phyloP scores from a whole-genome alignment of 1,284 basidiomycete species.

The Fistulina hepatica region DNA sequence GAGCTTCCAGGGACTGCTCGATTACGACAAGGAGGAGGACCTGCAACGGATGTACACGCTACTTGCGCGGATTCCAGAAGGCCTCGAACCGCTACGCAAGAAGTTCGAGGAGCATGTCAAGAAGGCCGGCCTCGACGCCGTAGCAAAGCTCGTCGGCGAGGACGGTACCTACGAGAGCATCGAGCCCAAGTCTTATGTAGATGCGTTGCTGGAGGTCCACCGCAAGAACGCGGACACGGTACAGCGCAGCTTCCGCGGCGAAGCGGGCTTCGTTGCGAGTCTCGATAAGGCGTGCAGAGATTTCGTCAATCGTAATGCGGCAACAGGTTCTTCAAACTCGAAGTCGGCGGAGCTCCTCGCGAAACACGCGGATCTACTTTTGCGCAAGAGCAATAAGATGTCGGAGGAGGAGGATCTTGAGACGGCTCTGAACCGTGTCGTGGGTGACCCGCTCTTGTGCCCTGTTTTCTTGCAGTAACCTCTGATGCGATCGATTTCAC shows the following conservation, averaged over 20 bases:
- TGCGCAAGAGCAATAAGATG: conserved; percentile 95
- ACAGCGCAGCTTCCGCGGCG: conserved; percentile 83
- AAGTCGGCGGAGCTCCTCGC: conserved; percentile 94
- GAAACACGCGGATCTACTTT: conserved; percentile 83
- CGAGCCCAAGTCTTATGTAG: conserved; percentile 89
- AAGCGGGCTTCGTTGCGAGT: conserved; percentile 91
- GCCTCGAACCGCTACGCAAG: conserved; percentile 85
- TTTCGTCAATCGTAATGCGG: conserved; percentile 92
- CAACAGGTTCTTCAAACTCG: conserved; percentile 73
- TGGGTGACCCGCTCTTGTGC: conserved; percentile 43
- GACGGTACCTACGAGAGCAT: conserved; percentile 48
- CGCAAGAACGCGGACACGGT: conserved; percentile 90
- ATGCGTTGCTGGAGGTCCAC: conserved; percentile 87
- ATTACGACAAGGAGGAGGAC: conserved; percentile 91
- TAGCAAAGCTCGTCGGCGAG: conserved; percentile 72
- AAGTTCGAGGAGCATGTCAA: conserved; percentile 96
- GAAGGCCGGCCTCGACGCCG: conserved; percentile 74
- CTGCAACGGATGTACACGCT: conserved; percentile 93
- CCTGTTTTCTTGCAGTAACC: neutral
- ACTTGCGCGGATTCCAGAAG: conserved; percentile 80
- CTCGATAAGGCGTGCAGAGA: conserved; percentile 95
- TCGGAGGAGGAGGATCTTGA: conserved; percentile 89
- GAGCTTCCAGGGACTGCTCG: conserved; percentile 87
- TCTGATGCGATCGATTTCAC: conserved; percentile 6
- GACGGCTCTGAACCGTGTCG: conserved; percentile 83